Evolutionary conservation across 495 filamentous ascomycete species (phyloP), one percentile per base, ranked within the genome.

Genomic region (Podospora fimiseda): DNA sequence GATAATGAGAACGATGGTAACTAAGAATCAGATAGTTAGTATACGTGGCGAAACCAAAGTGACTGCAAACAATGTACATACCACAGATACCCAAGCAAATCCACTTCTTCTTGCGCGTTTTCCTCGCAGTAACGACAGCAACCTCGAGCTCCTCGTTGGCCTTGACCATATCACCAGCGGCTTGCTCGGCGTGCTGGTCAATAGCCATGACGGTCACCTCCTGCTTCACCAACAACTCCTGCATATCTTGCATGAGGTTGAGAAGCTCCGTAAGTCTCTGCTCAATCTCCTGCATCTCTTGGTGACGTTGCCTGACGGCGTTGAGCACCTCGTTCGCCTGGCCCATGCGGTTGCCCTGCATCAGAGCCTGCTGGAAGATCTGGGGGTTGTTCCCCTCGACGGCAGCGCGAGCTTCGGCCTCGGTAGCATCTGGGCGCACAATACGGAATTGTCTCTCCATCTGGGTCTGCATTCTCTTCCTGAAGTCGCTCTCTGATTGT

Each of bases 61-160:
- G 15, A 9, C 7, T 9, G 13, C 15, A 15, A 33, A n/a, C 30
- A 13, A 55, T 23, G 51, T 43, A 88, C 86, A 72, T 82, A 91
- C 88, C 74, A 56, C 79, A 64, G 58, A 97, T 87, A 60, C 86
- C 80, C 64, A 96, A 69, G 70, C 90, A 95, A 63, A 88, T 92
- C 93, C 93, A 98, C 87, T 97, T 98, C 90, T 95, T 96, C 74
- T 83, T 87, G 56, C 88, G 80, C 33, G 86, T 83, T 47, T 79
- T 79, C 60, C 83, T 72, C n/a, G 94, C 91, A 55, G 86, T 94
- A 27, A 73, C 73, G 43, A 95, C 84, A 14, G 91, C 94, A 15
- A 76, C 75, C 41, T 74, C 81, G 36, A 97, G 81, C 70, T 97
- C 80, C 48, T 79, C 77, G 62, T 91, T 95, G 48, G 83, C 94